Conservation (phyloP, 2,329 filamentous ascomycete genomes). For the Pseudogymnoascus sp. region DNA sequence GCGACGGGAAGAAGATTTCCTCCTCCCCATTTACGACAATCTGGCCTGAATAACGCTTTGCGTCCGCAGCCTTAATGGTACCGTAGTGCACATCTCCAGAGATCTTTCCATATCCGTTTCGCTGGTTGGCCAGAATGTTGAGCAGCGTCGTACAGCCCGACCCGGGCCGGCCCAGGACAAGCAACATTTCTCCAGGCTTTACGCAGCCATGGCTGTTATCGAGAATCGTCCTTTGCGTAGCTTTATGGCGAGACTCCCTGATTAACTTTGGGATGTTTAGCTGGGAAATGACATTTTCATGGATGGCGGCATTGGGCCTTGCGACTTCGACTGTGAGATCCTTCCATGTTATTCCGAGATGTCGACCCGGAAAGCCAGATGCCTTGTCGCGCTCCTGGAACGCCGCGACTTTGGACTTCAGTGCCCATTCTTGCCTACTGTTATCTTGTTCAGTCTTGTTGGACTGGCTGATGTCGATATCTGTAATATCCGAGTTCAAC, state of each 20-base stretch:
- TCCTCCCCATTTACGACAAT: slow-evolving; percentile 49
- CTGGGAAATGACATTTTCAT: slow-evolving; percentile 55
- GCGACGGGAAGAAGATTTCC: slow-evolving; percentile 41
- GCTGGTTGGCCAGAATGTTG: slow-evolving; percentile 58
- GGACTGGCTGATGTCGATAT: neutral
- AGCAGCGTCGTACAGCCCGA: slow-evolving; percentile 64
- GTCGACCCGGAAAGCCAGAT: slow-evolving; percentile 23
- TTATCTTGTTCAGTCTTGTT: neutral
- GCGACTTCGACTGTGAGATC: slow-evolving; percentile 54
- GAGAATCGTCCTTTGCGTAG: slow-evolving; percentile 55
- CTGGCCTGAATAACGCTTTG: slow-evolving; percentile 43
- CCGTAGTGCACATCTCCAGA: slow-evolving; percentile 52
- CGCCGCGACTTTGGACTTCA: neutral
- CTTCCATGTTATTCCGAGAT: slow-evolving; percentile 57
- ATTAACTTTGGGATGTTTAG: slow-evolving; percentile 46
- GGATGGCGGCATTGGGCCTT: slow-evolving; percentile 52
- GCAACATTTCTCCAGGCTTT: slow-evolving; percentile 63
- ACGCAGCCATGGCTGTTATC: slow-evolving; percentile 59
- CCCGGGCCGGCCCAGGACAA: slow-evolving; percentile 61
- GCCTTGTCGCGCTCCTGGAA: neutral
- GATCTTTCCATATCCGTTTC: slow-evolving; percentile 49
- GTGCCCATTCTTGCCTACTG: neutral
- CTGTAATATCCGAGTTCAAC: neutral
- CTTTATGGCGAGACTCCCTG: slow-evolving; percentile 44
- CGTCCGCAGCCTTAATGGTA: slow-evolving; percentile 33